Evolutionary conservation across 140 eudicot genomes (phyloP).

Genomic region (Stevia rebaudiana): DNA sequence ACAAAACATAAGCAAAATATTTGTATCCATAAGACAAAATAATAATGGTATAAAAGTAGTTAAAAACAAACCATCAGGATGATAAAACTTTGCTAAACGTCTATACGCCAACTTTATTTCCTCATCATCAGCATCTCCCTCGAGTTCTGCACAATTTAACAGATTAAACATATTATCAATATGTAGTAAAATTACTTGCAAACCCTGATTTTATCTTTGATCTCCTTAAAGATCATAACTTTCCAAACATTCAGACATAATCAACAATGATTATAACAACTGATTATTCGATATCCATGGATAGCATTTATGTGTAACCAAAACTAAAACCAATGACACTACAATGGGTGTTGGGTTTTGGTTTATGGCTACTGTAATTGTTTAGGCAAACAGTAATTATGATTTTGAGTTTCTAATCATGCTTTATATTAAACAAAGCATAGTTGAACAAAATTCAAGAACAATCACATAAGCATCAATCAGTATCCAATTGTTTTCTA

Average conservation of each 20-base stretch:
- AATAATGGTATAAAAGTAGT: slow-evolving; percentile 3
- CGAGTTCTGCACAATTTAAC: slow-evolving; percentile 55
- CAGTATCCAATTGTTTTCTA: neutral
- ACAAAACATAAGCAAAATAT: neutral
- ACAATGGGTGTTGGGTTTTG: neutral
- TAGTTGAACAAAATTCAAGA: neutral
- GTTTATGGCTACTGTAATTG: neutral
- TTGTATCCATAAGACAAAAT: neutral
- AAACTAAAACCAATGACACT: neutral
- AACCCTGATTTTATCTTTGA: neutral
- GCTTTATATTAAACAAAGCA: neutral
- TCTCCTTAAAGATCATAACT: neutral
- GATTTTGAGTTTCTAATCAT: too few species aligned
- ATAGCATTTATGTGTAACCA: neutral
- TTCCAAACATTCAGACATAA: neutral
- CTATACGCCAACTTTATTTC: slow-evolving; percentile 81
- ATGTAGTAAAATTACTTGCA: too few species aligned
- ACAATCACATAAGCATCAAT: neutral
- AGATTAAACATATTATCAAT: neutral
- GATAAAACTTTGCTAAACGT: slow-evolving; percentile 94
- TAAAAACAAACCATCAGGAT: slow-evolving; percentile 91
- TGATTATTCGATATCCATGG: neutral
- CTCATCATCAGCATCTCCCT: slow-evolving; percentile 83
- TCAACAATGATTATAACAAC: neutral
- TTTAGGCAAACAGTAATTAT: neutral